Base-by-base conservation (phyloP, 441 rosid genomes). In the Mallotus repandus region DNA sequence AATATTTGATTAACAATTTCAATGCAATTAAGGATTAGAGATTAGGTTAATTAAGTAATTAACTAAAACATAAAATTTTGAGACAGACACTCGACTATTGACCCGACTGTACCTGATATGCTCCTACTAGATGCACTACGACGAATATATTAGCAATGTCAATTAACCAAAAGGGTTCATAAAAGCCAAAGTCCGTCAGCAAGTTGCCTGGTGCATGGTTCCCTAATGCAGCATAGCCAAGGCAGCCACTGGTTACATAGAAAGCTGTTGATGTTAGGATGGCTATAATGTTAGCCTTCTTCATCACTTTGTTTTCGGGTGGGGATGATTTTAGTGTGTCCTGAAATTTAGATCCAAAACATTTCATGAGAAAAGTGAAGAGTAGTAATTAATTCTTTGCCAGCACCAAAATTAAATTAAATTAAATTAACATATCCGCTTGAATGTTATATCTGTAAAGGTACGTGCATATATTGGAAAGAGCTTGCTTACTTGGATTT, bases 171-270 rank as follows among this genome's bases (percentile, higher is more conserved):
- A 77, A 84, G 15, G 29, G 29, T 25, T 25, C 29, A 25, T 25
- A 25, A 25, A 25, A 25, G 29, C 29, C 29, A 25, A 25, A 81
- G 13, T 78, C 85, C 0, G 87, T 77, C 59, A 78, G 78, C 66
- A 79, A 15, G 77, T 79, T 81, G 48, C 85, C 83, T 0, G 83
- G 82, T 10, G 82, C 80, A 15, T 22, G 21, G 66, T 80, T 76
- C 10, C 85, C 85, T 5, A 78, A 63, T 8, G 87, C 83, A 10
- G 83, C 87, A 7, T 79, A 79, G 32, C 86, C 86, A 59, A 78
- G 55, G 80, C 82, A 78, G 38, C 86, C 78, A n/a, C 81, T 72
- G 13, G 79, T 41, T 64, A 81, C 12, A 76, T 77, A 81, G 71
- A 81, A 67, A 58, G 75, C 53, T 9, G 86, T 74, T 14, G 84